Evolutionary conservation across 305 asterid genomes (phyloP).

Genomic region (Solanum hybrid): DNA sequence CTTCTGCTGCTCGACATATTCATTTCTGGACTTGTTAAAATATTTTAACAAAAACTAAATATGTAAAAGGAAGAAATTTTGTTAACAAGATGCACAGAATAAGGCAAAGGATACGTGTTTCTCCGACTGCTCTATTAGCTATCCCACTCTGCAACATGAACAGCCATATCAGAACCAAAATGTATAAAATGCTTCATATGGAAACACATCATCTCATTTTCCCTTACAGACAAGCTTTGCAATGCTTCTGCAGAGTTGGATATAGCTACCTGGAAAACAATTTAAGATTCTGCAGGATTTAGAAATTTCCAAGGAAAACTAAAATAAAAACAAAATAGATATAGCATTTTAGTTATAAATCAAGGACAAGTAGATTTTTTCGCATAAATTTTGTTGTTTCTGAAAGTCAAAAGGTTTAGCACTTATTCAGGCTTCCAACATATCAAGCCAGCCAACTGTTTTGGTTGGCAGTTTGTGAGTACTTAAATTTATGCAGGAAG

Average conservation of each 20-base stretch:
- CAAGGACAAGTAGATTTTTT: background rate
- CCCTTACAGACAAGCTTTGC: constrained; percentile 57
- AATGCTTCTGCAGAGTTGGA: constrained; percentile 53
- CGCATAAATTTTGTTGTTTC: background rate
- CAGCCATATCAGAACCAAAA: constrained; percentile 9
- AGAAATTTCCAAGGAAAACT: background rate
- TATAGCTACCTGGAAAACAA: constrained; percentile 45
- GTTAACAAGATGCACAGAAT: background rate
- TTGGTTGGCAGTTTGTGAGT: background rate
- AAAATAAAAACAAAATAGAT: background rate
- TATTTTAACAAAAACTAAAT: background rate
- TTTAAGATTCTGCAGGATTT: constrained; percentile 5
- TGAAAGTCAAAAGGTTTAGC: background rate
- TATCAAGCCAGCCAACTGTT: background rate
- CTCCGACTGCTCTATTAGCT: constrained; percentile 86
- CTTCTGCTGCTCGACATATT: constrained; percentile 86
- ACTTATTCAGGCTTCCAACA: background rate
- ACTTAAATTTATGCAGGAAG: background rate
- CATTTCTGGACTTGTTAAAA: constrained; percentile 56
- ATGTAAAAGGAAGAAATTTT: background rate
- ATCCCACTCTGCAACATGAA: constrained; percentile 53
- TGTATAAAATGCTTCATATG: background rate
- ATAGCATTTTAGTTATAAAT: background rate
- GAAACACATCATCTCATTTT: constrained; percentile 5
- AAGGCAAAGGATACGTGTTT: constrained; percentile 61